Conservation (phyloP, 2,329 filamentous ascomycete species). For the Fusarium scirpi region DNA sequence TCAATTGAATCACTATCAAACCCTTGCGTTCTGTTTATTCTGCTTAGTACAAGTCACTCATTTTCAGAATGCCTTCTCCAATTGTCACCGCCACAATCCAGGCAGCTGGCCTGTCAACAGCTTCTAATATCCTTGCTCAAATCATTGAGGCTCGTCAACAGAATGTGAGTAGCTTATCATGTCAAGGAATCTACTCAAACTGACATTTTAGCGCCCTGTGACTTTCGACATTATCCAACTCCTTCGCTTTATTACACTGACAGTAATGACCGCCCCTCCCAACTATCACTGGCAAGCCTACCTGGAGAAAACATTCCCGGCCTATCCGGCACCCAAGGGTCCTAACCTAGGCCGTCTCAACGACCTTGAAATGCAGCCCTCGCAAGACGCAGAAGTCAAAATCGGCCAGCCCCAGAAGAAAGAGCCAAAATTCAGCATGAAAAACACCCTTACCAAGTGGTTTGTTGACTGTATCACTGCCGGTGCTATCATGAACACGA, state of each 20-base stretch:
- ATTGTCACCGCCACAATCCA: constrained; percentile 66
- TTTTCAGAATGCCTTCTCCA: constrained; percentile 58
- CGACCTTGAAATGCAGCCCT: constrained; percentile 49
- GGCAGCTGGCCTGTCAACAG: constrained; percentile 62
- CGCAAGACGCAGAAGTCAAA: constrained; percentile 43
- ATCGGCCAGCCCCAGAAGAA: constrained; percentile 25
- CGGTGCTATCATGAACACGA: constrained; percentile 60
- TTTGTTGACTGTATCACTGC: constrained; percentile 63
- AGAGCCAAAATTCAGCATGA: constrained; percentile 53
- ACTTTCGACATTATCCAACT: constrained; percentile 61
- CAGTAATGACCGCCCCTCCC: constrained; percentile 66
- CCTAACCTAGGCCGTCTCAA: constrained; percentile 26
- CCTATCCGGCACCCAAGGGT: constrained; percentile 48
- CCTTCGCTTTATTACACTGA: constrained; percentile 65
- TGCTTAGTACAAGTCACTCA: background rate
- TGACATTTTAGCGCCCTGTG: constrained; percentile 51
- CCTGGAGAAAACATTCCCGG: constrained; percentile 66
- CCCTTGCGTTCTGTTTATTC: too few species aligned
- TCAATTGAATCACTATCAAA: background rate
- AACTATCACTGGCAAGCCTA: constrained; percentile 70
- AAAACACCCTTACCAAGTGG: constrained; percentile 61
- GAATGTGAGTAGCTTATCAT: constrained; percentile 50
- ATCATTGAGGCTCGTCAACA: constrained; percentile 62
- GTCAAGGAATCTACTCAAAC: background rate
- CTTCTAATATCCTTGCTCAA: constrained; percentile 68